A percentile compares a stretch with the other conserved stretches of the same genome.
These are phyloP conservation scores for Amphicarpaea edgeworthii DNA, from an alignment of 306 rosid genomes.

Conservation along the genomic window DNA sequence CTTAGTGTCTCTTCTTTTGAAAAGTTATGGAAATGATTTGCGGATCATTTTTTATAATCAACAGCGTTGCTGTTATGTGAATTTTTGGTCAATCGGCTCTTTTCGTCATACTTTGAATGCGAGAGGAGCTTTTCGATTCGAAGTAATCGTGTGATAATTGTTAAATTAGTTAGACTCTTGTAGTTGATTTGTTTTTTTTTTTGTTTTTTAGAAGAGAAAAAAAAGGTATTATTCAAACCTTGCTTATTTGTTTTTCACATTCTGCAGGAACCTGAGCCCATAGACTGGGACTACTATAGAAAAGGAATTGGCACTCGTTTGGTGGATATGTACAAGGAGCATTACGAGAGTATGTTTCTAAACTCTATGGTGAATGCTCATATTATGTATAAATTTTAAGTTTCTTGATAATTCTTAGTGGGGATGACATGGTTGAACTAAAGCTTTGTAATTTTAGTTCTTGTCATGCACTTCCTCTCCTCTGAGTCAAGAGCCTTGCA, in stretches of 20 bases:
- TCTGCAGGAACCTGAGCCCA: conserved; percentile 96
- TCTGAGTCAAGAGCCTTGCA: background rate
- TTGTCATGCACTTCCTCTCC: background rate
- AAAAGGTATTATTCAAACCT: background rate
- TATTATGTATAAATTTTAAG: background rate
- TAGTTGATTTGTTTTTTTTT: background rate
- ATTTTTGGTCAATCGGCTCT: background rate
- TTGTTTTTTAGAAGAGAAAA: background rate
- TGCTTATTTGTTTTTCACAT: conserved; percentile 36
- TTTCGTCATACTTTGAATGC: conserved; percentile 1
- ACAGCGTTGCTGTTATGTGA: background rate
- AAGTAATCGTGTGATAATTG: background rate
- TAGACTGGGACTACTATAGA: conserved; percentile 95
- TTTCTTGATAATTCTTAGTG: conserved; percentile 6
- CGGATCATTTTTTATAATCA: background rate
- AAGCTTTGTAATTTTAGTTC: background rate
- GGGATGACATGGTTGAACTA: background rate
- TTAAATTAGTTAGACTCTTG: background rate
- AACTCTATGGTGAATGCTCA: conserved; percentile 18
- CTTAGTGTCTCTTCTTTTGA: background rate
- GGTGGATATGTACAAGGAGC: conserved; percentile 98
- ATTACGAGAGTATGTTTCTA: conserved; percentile 82
- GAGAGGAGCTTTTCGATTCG: background rate
- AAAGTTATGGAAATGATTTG: background rate
- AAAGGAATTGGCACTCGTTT: conserved; percentile 93